Evolutionary conservation across 306 rosid genomes (phyloP), one percentile per base, ranked within the genome.

Genomic region (Lathyrus aphaca): DNA sequence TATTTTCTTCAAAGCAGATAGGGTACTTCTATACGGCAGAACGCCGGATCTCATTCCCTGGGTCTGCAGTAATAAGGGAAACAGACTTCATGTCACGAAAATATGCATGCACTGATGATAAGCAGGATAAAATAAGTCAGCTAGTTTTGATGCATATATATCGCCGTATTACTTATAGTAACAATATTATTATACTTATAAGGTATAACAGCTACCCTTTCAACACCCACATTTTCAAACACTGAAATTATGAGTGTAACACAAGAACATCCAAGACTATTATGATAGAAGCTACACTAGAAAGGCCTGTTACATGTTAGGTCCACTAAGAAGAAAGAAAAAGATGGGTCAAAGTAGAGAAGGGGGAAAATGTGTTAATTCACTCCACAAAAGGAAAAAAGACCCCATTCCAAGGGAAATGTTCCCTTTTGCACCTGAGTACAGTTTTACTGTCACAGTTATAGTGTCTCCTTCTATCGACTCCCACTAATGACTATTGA

Each of bases 1-100:
- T 84, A 91, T 91, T 88, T 95, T 91, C 37, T 82, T 84, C 84
- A 91, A 80, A 42, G 97, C 97, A 74, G 92, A 91, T 58, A 91
- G 74, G 0, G 92, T 91, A 70, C 66, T 75, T 76, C 84, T 83
- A 61, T 91, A 91, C 16, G 92, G 97, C 37, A 88, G 85, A 61
- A 84, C 83, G 49, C 92, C 90, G 19, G 87, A 58, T 71, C 91
- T 86, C 80, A 88, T 84, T 82, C 95, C 95, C 69, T 88, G 97
- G n/a, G 97, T 91, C 95, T 88, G 80, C 69, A 78, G 51, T 66
- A 53, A 18, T 54, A 82, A 81, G 50, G 66, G 68, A 16, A 69
- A 19, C 43, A 78, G 19, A 70, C 48, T 62, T 55, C 19, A 39
- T 53, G 43, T 23, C 3, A 21, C 43, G 68, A 73, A 45, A 9